Conservation (phyloP, 2,329 filamentous ascomycete genomes). For the Ramichloridium luteum region DNA sequence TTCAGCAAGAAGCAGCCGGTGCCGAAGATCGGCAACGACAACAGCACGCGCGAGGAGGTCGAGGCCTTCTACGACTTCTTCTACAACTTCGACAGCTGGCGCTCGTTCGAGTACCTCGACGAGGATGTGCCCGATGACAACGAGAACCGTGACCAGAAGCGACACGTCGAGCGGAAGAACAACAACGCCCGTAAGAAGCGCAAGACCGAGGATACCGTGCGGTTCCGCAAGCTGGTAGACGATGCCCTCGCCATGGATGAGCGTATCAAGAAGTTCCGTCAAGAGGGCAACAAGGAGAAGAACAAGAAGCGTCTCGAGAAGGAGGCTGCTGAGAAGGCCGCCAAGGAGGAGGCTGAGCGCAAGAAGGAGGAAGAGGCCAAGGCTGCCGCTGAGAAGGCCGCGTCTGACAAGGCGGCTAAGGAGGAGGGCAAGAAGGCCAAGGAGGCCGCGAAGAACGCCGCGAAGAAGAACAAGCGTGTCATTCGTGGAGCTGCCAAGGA, state of each 20-base stretch:
- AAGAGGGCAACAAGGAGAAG: conserved; percentile 84
- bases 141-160: conserved; percentile 97
- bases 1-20: conserved; percentile 90
- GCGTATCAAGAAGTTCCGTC: conserved; percentile 93
- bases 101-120: conserved; percentile 94
- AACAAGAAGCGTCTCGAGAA: conserved; percentile 87
- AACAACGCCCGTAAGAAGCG: conserved; percentile 96
- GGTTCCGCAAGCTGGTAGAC: conserved; percentile 81
- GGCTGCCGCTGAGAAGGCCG: conserved; percentile 66
- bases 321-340: conserved; percentile 81
- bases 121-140: conserved; percentile 98
- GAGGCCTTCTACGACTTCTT: conserved; percentile 99
- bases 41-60: conserved; percentile 77
- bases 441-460: conserved; percentile 94
- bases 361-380: conserved; percentile 70
- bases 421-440: conserved; percentile 90
- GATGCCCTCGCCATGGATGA: conserved; percentile 74
- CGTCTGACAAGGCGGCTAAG: conserved; percentile 69
- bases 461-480: conserved; percentile 99
- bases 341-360: conserved; percentile 70
- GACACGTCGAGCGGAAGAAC: conserved; percentile 97
- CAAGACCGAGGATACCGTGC: conserved; percentile 94
- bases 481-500: conserved; percentile 91
- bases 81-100: conserved; percentile 99
- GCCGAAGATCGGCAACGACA: conserved; percentile 70